These are phyloP conservation scores for Dendryphion nanum DNA, from an alignment of 2,329 filamentous ascomycete genomes.

Conservation along the genomic window DNA sequence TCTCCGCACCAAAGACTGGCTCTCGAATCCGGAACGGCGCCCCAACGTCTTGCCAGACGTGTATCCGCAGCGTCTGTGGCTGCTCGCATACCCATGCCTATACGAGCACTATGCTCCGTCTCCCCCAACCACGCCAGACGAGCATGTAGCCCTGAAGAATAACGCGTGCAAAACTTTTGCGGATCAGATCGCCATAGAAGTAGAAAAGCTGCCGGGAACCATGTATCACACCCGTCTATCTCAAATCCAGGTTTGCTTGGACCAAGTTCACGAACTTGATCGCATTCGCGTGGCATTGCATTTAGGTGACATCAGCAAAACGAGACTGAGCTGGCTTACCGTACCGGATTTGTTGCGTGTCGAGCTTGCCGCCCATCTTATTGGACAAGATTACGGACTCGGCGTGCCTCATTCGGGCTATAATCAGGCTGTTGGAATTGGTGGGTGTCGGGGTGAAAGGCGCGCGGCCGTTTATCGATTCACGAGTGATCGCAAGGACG, in stretches of 20 bases:
- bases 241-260: constrained; percentile 10
- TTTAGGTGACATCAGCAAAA: constrained; percentile 23
- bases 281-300: constrained; percentile 12
- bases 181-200: constrained; percentile 8
- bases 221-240: constrained; percentile 18
- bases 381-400: too few relatives aligned
- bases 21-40: constrained; percentile 12
- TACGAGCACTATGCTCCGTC: too few relatives aligned
- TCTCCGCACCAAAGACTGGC: constrained; percentile 21
- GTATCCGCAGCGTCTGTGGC: constrained; percentile 20
- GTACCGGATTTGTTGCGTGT: constrained; percentile 20
- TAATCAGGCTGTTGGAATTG: too few relatives aligned
- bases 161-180: constrained; percentile 17
- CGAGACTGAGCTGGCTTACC: constrained; percentile 20
- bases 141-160: background rate
- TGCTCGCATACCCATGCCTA: constrained; percentile 26
- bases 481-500: too few relatives aligned
- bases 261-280: constrained; percentile 6
- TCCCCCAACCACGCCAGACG: background rate
- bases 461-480: too few relatives aligned
- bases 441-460: too few relatives aligned
- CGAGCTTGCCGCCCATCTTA: constrained; percentile 21
- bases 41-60: constrained; percentile 24
- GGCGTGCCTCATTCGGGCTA: too few relatives aligned
- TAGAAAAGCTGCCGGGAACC: constrained; percentile 12